Percentiles rank a stretch among this genome's conserved stretches.
These are phyloP conservation scores for Solanum chaucha DNA, from an alignment of 257 asterid species.

Conservation along the genomic window DNA sequence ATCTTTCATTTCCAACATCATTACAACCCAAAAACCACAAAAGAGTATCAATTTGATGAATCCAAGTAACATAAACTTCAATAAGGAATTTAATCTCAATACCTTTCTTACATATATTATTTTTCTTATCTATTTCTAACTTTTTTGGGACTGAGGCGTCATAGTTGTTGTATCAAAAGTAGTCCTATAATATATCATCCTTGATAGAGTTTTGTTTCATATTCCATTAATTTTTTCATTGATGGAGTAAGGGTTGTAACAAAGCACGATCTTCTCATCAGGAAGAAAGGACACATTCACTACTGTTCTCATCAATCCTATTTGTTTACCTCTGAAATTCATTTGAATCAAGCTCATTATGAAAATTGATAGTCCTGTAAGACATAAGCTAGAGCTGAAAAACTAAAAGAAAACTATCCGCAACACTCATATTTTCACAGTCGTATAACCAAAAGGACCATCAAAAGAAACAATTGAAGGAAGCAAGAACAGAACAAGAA, in stretches of 20 bases:
- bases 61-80: background rate
- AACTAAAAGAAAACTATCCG: background rate
- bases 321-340: background rate
- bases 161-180: background rate
- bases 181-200: background rate
- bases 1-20: background rate
- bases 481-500: background rate
- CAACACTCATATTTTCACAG: background rate
- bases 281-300: background rate
- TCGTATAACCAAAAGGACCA: background rate
- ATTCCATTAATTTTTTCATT: background rate
- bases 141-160: background rate
- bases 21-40: background rate
- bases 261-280: background rate
- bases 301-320: background rate
- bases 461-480: background rate
- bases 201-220: background rate
- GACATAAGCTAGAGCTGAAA: background rate
- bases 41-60: background rate
- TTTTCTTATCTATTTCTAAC: background rate
- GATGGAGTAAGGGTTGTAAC: background rate
- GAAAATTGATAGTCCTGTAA: background rate
- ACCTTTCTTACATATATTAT: background rate
- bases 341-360: background rate
- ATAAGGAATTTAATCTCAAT: background rate